Base-by-base conservation (phyloP, 306 rosid genomes). In the Quercus berberidifolia region DNA sequence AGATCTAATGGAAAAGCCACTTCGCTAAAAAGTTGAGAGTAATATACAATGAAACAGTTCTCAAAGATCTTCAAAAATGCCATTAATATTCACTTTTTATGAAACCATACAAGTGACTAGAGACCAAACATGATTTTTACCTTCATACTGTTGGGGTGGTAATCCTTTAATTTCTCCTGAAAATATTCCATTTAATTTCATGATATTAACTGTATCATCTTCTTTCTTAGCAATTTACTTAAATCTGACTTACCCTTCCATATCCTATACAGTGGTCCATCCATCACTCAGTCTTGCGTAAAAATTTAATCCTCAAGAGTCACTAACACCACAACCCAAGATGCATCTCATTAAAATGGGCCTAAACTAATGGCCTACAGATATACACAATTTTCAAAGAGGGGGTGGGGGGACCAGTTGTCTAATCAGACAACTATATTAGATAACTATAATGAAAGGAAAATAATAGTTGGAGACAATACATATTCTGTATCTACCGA, bases 201-300 rank as follows among this genome's bases (percentile, higher is more conserved):
- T 26, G 75, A 76, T 63, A 62, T n/a, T 62, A 38, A 70, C 62
- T 58, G 60, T 41, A 62, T 74, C 60, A 20, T 55, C 57, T 75
- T 73, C 35, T 75, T 79, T 79, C 69, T 69, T 62, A 28, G 18
- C 52, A n/a, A 78, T 11, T 26, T 70, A 55, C 23, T 23, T 57
- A 63, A 54, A 31, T n/a, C 25, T 68, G 65, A 73, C 38, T 71
- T 57, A 70, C 72, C 60, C 76, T 23, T 65, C 82, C 74, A 54
- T 4, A 83, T 17, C 63, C 15, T 19, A 13, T 28, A 70, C 59
- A 18, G 86, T 68, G 88, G 89, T 86, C 86, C 90, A 82, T 49
- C 68, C 31, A 83, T 76, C 77, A 78, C 68, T 46, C 68, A 64
- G 74, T 69, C 20, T 38, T 8, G 64, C 0, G 72, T 7, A 33